Evolutionary conservation across 148 eudicot genomes (phyloP), one percentile per base, ranked within the genome.

Genomic region (Silene conica): DNA sequence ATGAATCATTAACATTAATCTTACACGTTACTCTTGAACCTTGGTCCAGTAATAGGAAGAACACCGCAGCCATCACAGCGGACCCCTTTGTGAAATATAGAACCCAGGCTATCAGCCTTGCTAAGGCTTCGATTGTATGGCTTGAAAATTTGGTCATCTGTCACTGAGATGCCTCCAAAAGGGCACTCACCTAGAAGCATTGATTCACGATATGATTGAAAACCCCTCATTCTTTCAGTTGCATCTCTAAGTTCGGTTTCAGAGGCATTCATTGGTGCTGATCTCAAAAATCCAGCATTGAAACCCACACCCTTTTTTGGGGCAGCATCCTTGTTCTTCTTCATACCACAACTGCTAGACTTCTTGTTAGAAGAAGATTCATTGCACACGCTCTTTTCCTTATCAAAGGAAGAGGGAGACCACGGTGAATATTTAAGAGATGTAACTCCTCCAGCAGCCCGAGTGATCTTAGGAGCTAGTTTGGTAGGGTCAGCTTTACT

Each of bases 21-120:
- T 87, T 87, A 94, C 97, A 90, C 89, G 87, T 85, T 95, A 2
- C 97, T 92, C 81, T 92, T 95, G 77, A 85, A 95, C 71, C 97
- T 86, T 34, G 97, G 92, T 69, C 99, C 99, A 67, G 83, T 80
- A 20, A 95, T 90, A 1, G 99, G 97, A 79, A 82, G 78, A 31
- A 77, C 83, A 22, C 93, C 91, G 69, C 99, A 95, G 3, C 89
- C 99, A 86, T 92, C 97, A 79, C 99, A 95, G n/a, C 85, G 80
- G 73, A 95, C 86, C 76, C 99, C 97, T 38, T 80, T 80, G 77
- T 95, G 99, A 72, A 89, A 87, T 8, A 84, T 76, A 63, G 74
- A 26, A 16, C 80, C 80, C 38, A 78, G 26, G 25, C 79, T 76
- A 77, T 79, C 79, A 69, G 70, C 63, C 14, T 67, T 74, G 50